phyloP scores from a whole-genome alignment of 495 filamentous ascomycete species.

The Penicillium cosmopolitanum region DNA sequence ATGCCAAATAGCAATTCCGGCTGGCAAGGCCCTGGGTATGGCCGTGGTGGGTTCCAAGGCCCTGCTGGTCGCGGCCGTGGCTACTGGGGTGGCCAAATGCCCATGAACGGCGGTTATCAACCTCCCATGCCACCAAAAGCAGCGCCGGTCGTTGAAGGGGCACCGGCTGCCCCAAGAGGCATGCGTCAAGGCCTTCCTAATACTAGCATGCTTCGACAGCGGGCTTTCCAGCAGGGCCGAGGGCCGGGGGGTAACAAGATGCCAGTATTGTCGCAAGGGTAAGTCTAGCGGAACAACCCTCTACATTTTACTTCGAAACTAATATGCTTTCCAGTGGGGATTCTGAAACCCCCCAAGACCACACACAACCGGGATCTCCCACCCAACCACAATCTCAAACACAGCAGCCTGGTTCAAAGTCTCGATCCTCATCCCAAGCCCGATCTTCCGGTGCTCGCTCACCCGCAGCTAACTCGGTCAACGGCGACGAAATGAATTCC shows the following conservation, averaged over 20 bases:
- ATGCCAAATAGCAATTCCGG: constrained; percentile 27
- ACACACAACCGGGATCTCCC: constrained; percentile 35
- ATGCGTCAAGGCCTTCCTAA: constrained; percentile 86
- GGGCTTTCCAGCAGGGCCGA: constrained; percentile 40
- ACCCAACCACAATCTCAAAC: constrained; percentile 40
- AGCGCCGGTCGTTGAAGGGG: constrained; percentile 66
- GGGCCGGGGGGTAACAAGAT: constrained; percentile 30
- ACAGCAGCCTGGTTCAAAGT: constrained; percentile 35
- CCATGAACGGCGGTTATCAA: constrained; percentile 23
- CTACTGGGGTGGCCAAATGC: constrained; percentile 29
- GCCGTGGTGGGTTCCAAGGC: constrained; percentile 43
- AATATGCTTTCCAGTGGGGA: constrained; percentile 22
- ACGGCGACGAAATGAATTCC: constrained; percentile 50
- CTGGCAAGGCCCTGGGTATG: constrained; percentile 38
- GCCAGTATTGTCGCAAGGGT: constrained; percentile 42
- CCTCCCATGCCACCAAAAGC: constrained; percentile 48
- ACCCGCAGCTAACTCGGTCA: constrained; percentile 47
- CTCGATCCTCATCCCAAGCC: constrained; percentile 54
- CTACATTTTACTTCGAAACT: neutral
- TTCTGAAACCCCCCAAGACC: constrained; percentile 27
- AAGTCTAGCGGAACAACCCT: constrained; percentile 22
- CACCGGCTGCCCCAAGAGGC: constrained; percentile 90
- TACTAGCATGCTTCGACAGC: constrained; percentile 60
- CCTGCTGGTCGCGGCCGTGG: constrained; percentile 34
- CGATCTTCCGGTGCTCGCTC: constrained; percentile 63